phyloP scores from a whole-genome alignment of 176 grass and related monocot species.

The Dendrocalamus sinicus region DNA sequence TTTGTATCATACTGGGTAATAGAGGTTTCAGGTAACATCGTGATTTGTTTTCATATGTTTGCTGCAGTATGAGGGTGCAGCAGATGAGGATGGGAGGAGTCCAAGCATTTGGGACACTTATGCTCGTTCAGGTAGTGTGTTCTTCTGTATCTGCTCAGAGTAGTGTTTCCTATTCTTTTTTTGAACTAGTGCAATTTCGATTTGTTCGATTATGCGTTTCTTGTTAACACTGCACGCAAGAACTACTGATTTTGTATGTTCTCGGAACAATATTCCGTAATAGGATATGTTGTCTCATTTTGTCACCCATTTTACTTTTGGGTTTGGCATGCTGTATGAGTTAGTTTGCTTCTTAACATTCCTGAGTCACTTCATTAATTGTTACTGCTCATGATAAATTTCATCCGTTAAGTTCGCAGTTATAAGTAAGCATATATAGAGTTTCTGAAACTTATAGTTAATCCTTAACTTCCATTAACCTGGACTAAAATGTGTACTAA shows the following conservation, averaged over 20 bases:
- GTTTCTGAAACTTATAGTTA: too few species aligned
- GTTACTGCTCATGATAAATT: not conserved
- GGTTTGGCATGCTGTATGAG: too few species aligned
- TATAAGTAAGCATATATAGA: too few species aligned
- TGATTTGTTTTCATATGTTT: not conserved
- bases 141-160: not conserved
- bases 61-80: too few species aligned
- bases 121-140: slow-evolving; percentile 42
- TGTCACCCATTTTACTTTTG: too few species aligned
- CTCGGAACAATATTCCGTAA: not conserved
- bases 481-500: not conserved
- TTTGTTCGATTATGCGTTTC: not conserved
- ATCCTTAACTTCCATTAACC: too few species aligned
- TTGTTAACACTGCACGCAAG: not conserved
- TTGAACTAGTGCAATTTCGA: not conserved
- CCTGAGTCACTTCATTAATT: not conserved
- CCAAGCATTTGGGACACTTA: slow-evolving; percentile 52
- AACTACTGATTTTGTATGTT: not conserved
- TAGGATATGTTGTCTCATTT: too few species aligned
- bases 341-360: not conserved
- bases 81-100: too few species aligned
- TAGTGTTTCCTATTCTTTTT: not conserved
- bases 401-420: not conserved
- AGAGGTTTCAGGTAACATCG: not conserved
- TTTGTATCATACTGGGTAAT: not conserved